phyloP scores from a whole-genome alignment of 805 yeast species.

The Zygoascus biomembranicola region DNA sequence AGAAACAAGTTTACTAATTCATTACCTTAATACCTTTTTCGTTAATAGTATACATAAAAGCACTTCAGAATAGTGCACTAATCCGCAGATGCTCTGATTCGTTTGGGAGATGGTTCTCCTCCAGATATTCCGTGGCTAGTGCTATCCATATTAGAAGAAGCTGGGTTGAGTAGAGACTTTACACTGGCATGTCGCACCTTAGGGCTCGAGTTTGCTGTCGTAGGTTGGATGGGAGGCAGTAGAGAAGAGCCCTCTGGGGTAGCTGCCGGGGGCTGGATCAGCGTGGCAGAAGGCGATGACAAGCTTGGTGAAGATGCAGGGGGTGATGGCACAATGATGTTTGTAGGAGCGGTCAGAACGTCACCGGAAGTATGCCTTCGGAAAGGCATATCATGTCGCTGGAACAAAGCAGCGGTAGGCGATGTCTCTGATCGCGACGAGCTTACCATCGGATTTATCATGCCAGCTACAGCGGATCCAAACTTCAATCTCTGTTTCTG shows the following conservation, averaged over 20 bases:
- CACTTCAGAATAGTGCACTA: background rate
- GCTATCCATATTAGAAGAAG: slow-evolving; percentile 2
- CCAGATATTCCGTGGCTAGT: background rate
- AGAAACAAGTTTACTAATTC: background rate
- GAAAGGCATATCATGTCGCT: slow-evolving; percentile 3
- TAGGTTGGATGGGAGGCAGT: slow-evolving; percentile 1
- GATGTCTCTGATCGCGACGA: background rate
- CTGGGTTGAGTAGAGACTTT: slow-evolving; percentile 17
- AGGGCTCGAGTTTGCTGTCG: slow-evolving; percentile 1
- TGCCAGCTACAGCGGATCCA: background rate
- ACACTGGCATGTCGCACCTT: slow-evolving; percentile 5
- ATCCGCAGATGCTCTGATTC: background rate
- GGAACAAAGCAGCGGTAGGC: background rate
- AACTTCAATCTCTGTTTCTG: background rate
- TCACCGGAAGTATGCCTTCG: slow-evolving; percentile 19
- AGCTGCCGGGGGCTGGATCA: background rate
- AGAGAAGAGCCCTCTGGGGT: background rate
- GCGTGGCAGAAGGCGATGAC: background rate
- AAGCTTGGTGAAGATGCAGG: background rate
- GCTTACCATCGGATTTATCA: background rate
- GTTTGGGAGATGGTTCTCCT: slow-evolving; percentile 1
- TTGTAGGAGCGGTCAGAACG: slow-evolving; percentile 1
- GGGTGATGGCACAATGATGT: background rate
- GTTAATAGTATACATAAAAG: background rate
- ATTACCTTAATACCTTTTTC: background rate